A percentile compares a stretch with the other conserved stretches of the same genome.
Conservation (phyloP, 2,329 filamentous ascomycete genomes). For the Cercospora sp. region DNA sequence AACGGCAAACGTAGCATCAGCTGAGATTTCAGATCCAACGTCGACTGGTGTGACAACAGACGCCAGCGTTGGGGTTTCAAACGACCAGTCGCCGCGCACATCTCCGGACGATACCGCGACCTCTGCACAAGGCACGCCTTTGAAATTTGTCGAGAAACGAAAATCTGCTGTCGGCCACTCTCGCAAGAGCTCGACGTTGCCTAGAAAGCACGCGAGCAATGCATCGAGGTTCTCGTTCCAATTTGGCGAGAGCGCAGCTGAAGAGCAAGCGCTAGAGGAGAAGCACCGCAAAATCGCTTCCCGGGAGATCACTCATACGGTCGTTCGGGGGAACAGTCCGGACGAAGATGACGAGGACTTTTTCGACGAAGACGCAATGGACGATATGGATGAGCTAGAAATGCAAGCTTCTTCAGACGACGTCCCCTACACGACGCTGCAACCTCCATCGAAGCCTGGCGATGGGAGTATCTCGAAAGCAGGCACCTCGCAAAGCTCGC, state of each 20-base stretch:
- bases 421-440: not conserved
- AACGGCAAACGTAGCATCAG: not conserved
- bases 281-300: constrained; percentile 51
- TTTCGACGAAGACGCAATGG: constrained; percentile 45
- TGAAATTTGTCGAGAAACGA: constrained; percentile 36
- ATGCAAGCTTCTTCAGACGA: constrained; percentile 25
- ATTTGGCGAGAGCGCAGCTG: constrained; percentile 65
- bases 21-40: not conserved
- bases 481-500: constrained; percentile 20
- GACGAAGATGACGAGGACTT: constrained; percentile 41
- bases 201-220: constrained; percentile 59
- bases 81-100: not conserved
- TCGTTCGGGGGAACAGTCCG: constrained; percentile 18
- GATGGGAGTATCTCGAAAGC: constrained; percentile 9
- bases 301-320: constrained; percentile 19
- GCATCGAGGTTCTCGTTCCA: constrained; percentile 82
- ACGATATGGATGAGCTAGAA: constrained; percentile 52
- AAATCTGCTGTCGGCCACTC: constrained; percentile 36
- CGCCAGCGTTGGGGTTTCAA: not conserved
- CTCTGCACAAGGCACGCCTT: constrained; percentile 17
- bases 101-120: constrained; percentile 14
- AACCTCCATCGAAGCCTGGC: constrained; percentile 14
- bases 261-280: constrained; percentile 71
- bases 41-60: not conserved
- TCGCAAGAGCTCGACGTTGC: constrained; percentile 32